Evolutionary conservation across 352 stramenopile species (phyloP), one percentile per base, ranked within the genome.

Genomic region (Globisporangium solare): DNA sequence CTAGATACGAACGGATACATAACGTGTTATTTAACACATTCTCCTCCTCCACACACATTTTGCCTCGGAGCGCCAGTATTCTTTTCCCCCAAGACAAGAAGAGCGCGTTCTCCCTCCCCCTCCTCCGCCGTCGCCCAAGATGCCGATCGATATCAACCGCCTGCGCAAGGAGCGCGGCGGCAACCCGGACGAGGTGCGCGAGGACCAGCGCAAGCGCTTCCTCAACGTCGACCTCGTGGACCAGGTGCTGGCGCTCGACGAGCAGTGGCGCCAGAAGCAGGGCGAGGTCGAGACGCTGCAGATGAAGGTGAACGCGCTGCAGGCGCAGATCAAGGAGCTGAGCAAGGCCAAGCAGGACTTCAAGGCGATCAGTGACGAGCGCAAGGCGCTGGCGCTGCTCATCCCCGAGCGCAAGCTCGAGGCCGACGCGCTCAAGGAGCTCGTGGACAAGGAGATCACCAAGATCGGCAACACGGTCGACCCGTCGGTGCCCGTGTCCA

Each of bases 141-240:
- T 99, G 97, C 95, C 95, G 56, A 98, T 99, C 66, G 96, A 99
- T 79, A 99, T 99, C 67, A 98, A 98, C 73, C 88, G 95, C 52
- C 79, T 99, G 53, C 91, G 97, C 51, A 83, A 83, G 54, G 97
- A 99, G 70, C 92, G 94, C 54, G 96, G 96, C 53, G 97, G 96
- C 57, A 83, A 99, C 74, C 95, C 96, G n/a, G 95, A 97, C 50
- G 75, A 87, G 42, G 97, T 98, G 63, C 89, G 94, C 47, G 76
- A 83, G 58, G 97, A 97, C 65, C 96, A 98, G 78, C 58, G 83
- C 54, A 95, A 98, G 72, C 91, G 97, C 47, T 99, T 96, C 69
- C 82, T 96, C 61, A 79, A 89, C 56, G 89, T 95, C 32, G 89
- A 98, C 63, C 80, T 97, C 42, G 93, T 99, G 52, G 96, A 99